A percentile compares a stretch with the other conserved stretches of the same genome.
Evolutionary conservation across 257 asterid genomes (phyloP).

Genomic region (Nicotiana tabacum): DNA sequence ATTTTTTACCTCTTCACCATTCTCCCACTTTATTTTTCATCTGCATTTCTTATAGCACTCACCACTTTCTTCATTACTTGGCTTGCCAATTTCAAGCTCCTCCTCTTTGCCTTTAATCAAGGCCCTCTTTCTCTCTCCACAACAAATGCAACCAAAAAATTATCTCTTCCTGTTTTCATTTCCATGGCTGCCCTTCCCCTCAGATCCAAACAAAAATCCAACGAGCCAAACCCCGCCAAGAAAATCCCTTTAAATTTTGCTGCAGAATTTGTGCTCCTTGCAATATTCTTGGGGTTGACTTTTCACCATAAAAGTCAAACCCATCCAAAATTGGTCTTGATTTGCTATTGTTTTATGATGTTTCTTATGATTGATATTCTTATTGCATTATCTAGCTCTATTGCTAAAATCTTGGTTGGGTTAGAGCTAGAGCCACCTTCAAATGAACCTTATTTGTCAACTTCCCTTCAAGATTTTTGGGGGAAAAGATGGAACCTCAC

Average conservation of each 20-base stretch:
- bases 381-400: conserved; percentile 23
- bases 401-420: conserved; percentile 37
- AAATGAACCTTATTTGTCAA: conserved; percentile 64
- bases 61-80: conserved; percentile 58
- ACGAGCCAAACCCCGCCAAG: background rate
- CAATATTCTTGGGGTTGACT: conserved; percentile 1
- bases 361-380: conserved; percentile 17
- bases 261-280: background rate
- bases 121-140: conserved; percentile 37
- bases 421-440: conserved; percentile 59
- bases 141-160: conserved; percentile 10
- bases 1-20: conserved; percentile 14
- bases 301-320: conserved; percentile 16
- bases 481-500: conserved; percentile 72
- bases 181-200: conserved; percentile 56
- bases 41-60: conserved; percentile 20
- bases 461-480: conserved; percentile 80
- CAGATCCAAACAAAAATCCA: conserved; percentile 20
- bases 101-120: conserved; percentile 51
- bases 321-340: conserved; percentile 20
- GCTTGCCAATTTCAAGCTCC: conserved; percentile 74
- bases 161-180: conserved; percentile 47
- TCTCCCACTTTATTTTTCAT: conserved; percentile 34
- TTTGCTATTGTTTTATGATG: background rate
- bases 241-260: conserved; percentile 7